These are phyloP conservation scores for Sordariomycetes sp. DNA, from an alignment of 2,329 filamentous ascomycete genomes.

Conservation along the genomic window DNA sequence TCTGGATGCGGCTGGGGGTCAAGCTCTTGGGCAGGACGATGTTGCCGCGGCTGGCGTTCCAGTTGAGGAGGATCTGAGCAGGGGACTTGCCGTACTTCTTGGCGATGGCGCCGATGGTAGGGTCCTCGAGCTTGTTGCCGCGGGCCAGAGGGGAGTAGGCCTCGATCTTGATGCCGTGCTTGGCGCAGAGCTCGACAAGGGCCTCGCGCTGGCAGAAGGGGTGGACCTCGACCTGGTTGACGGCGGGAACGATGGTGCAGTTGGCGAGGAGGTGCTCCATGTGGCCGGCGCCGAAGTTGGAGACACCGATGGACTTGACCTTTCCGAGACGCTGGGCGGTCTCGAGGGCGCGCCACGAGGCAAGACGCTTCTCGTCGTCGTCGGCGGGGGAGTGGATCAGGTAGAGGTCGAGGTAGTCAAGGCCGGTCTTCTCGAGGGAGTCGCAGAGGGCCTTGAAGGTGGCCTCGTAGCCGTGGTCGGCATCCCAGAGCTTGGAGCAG, in stretches of 20 bases:
- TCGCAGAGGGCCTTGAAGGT: slow-evolving; percentile 51
- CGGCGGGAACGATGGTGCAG: slow-evolving; percentile 50
- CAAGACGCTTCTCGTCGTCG: slow-evolving; percentile 53
- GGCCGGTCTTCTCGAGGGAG: slow-evolving; percentile 53
- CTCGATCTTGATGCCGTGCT: slow-evolving; percentile 45
- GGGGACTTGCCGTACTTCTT: slow-evolving; percentile 63
- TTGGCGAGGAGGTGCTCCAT: slow-evolving; percentile 46
- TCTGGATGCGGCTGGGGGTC: slow-evolving; percentile 51
- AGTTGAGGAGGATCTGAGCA: slow-evolving; percentile 68
- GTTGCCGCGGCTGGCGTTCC: slow-evolving; percentile 68
- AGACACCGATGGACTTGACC: slow-evolving; percentile 63
- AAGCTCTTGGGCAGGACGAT: slow-evolving; percentile 69
- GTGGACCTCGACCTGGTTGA: slow-evolving; percentile 76
- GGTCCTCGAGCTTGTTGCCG: slow-evolving; percentile 38
- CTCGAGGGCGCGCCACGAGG: slow-evolving; percentile 61
- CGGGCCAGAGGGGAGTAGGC: slow-evolving; percentile 45
- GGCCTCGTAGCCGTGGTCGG: slow-evolving; percentile 23
- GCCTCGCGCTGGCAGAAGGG: slow-evolving; percentile 59
- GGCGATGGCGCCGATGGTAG: slow-evolving; percentile 51
- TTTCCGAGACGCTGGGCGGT: slow-evolving; percentile 57
- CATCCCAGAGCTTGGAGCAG: slow-evolving; percentile 56
- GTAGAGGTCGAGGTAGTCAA: slow-evolving; percentile 68
- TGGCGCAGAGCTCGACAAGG: slow-evolving; percentile 45
- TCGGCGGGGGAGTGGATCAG: slow-evolving; percentile 53
- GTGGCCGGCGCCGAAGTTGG: slow-evolving; percentile 64